These are phyloP conservation scores for Phyllachora maydis DNA, from an alignment of 2,329 filamentous ascomycete species.

Conservation along the genomic window DNA sequence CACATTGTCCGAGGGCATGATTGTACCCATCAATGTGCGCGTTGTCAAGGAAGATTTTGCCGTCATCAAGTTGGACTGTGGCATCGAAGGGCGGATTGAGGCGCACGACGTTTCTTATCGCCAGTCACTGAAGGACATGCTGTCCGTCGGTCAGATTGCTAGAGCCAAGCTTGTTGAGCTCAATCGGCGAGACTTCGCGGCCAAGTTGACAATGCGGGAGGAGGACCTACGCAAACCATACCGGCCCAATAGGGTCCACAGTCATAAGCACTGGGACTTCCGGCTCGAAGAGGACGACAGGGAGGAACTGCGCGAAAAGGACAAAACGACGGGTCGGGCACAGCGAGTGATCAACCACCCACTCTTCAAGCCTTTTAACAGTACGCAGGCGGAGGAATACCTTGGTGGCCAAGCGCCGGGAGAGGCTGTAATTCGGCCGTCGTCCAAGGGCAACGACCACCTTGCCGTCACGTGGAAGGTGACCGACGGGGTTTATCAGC, in stretches of 20 bases:
- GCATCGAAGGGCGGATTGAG: conserved; percentile 75
- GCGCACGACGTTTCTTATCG: conserved; percentile 63
- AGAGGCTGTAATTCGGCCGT: conserved; percentile 87
- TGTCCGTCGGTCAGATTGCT: conserved; percentile 62
- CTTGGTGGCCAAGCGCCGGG: conserved; percentile 69
- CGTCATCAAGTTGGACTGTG: conserved; percentile 83
- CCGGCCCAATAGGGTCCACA: conserved; percentile 47
- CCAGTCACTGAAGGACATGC: conserved; percentile 50
- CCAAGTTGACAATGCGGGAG: conserved; percentile 69
- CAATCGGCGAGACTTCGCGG: conserved; percentile 68
- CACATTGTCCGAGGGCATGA: conserved; percentile 73
- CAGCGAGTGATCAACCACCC: conserved; percentile 96
- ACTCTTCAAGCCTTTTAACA: conserved; percentile 84
- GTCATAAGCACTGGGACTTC: conserved; percentile 73
- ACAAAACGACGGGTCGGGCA: conserved; percentile 64
- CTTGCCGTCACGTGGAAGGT: conserved; percentile 97
- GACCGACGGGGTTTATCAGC: conserved; percentile 85
- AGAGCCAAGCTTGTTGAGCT: conserved; percentile 77
- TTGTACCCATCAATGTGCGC: conserved; percentile 73
- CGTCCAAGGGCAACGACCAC: conserved; percentile 88
- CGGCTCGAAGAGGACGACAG: conserved; percentile 61
- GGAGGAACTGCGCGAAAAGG: conserved; percentile 69
- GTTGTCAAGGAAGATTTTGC: conserved; percentile 83
- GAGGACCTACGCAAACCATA: conserved; percentile 57
- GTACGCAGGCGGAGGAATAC: conserved; percentile 81